phyloP scores from a whole-genome alignment of 768 basidiomycete species.

The Candolleomyces aberdarensis region DNA sequence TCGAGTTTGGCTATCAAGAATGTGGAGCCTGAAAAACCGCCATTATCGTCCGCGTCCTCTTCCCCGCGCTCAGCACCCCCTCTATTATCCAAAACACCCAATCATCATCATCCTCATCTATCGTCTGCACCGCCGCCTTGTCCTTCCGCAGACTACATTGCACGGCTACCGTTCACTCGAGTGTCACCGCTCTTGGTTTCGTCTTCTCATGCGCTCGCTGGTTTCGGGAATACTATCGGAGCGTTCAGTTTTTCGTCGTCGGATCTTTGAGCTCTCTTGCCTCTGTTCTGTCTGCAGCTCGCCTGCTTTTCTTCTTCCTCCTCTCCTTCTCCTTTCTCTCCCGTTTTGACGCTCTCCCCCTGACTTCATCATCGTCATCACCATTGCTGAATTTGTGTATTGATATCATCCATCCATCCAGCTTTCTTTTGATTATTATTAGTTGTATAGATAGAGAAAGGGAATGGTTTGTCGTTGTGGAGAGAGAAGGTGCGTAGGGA shows the following conservation, averaged over 20 bases:
- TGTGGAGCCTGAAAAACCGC: conserved; percentile 14
- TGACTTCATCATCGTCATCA: not conserved
- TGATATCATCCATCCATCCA: too few species aligned
- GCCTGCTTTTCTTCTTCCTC: not conserved
- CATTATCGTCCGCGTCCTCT: conserved; percentile 17
- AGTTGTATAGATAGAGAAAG: conserved; percentile 3
- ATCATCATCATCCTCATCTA: too few species aligned
- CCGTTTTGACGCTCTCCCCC: not conserved
- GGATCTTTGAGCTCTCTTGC: conserved; percentile 4
- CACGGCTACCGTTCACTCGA: conserved; percentile 79
- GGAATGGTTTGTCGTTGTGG: not conserved
- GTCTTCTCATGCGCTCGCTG: conserved; percentile 55
- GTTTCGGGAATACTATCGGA: conserved; percentile 78
- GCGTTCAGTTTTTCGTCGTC: conserved; percentile 42
- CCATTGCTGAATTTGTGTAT: not conserved
- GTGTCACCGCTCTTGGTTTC: conserved; percentile 57
- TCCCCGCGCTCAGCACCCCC: conserved; percentile 11
- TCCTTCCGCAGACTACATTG: conserved; percentile 29
- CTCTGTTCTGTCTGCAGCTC: not conserved
- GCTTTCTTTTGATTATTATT: conserved; percentile 4
- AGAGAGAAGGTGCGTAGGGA: not conserved
- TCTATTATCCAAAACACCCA: too few species aligned
- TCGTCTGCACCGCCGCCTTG: conserved; percentile 12
- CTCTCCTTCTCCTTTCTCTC: not conserved
- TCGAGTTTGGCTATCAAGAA: conserved; percentile 37